Percentiles rank a stretch among this genome's conserved stretches.
These are phyloP conservation scores for grape (Vitis vinifera) DNA, from an alignment of 164 flowering plant species.

Conservation along the genomic window ASM3070453v1 NC_081805.1:23053001-23053500, in stretches of 20 bases:
- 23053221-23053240: slow-evolving; percentile 74
- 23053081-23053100: slow-evolving; percentile 56
- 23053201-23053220: slow-evolving; percentile 89
- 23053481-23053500: neutral
- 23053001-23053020: slow-evolving; percentile 89
- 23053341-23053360: slow-evolving; percentile 14
- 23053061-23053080: slow-evolving; percentile 64
- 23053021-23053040: slow-evolving; percentile 87
- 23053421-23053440: neutral
- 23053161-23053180: slow-evolving; percentile 86
- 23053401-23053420: neutral
- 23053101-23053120: slow-evolving; percentile 53
- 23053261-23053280: slow-evolving; percentile 96
- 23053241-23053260: slow-evolving; percentile 69
- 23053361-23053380: neutral
- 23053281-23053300: slow-evolving; percentile 99
- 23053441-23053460: neutral
- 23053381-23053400: neutral
- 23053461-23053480: neutral
- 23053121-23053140: slow-evolving; percentile 72
- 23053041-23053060: slow-evolving; percentile 77
- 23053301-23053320: slow-evolving; percentile 85
- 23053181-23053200: slow-evolving; percentile 98
- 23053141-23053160: slow-evolving; percentile 69
- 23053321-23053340: slow-evolving; percentile 93